Base-by-base conservation (phyloP, 1,139 yeast species). In the Yamadazyma dushanensis region DNA sequence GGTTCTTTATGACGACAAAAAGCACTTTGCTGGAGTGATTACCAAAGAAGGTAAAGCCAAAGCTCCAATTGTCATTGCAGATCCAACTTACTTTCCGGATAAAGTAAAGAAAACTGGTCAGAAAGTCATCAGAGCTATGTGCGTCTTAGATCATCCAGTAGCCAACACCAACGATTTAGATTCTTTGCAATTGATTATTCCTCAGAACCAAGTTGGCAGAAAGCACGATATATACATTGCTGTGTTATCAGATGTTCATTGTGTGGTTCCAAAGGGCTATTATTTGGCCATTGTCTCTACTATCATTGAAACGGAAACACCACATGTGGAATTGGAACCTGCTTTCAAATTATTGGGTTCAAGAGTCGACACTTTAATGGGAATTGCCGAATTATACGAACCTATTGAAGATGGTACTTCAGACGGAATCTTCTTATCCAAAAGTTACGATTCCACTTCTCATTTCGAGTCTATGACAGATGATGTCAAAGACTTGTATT, bases 381-480 rank as follows among this genome's bases (percentile, higher is more conserved):
- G 97, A 10, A 82, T 92, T 54, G 88, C 96, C 15, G 97, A 92
- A 49, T 58, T 92, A 37, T 89, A 84, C 51, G 97, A 87, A 62
- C 98, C 99, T 15, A 59, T 69, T 21, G 82, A 77, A 32, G 95
- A 88, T 54, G 98, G 98, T 10, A 70, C 83, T 21, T 69, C 76
- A 46, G 90, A 84, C 59, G 81, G 85, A 41, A 80, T 92, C 37
- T 94, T 65, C 64, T 73, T 92, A 41, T 88, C 97, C 34, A 85
- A 77, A 67, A 84, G 95, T 43, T 92, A 90, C 60, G 99, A 92
- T 59, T 85, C 98, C 1, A 75, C 95, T 8, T 88, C 97, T 9
- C 99, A 92, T 66, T 92, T 92, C 58, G 99, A 92, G 63, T 71
- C 94, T 30, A 86, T 96, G 55, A 92, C 98, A 31, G 97, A 92